These are phyloP conservation scores for Boletus vermiculosoides DNA, from an alignment of 768 basidiomycete genomes.

Conservation along the genomic window DNA sequence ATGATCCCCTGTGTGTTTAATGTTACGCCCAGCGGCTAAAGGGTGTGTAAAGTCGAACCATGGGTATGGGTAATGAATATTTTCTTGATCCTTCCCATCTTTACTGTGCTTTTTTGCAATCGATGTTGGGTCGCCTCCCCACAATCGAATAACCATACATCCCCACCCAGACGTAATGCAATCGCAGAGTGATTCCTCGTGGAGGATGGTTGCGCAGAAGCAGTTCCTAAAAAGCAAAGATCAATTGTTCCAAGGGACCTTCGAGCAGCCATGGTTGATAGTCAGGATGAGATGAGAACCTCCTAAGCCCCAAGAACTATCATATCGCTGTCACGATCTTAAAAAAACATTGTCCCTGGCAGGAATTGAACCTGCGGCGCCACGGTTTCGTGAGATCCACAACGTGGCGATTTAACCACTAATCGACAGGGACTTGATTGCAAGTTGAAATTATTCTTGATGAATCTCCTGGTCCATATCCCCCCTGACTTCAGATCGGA, in stretches of 20 bases:
- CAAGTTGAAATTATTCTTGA: background rate
- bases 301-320: background rate
- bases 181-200: constrained; percentile 78
- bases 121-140: constrained; percentile 83
- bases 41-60: constrained; percentile 42
- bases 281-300: background rate
- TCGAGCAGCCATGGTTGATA: constrained; percentile 18
- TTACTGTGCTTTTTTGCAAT: constrained; percentile 67
- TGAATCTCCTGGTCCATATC: background rate
- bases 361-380: constrained; percentile 40
- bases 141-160: constrained; percentile 85
- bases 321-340: too few species aligned
- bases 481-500: too few species aligned
- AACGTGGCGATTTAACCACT: constrained; percentile 45
- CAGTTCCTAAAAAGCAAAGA: constrained; percentile 77
- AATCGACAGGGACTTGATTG: constrained; percentile 38
- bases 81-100: constrained; percentile 76
- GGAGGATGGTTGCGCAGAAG: constrained; percentile 76
- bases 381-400: constrained; percentile 37
- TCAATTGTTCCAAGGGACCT: constrained; percentile 39
- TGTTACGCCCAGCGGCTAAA: background rate
- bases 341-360: constrained; percentile 32
- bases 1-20: constrained; percentile 62
- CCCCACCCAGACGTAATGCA: constrained; percentile 60
- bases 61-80: constrained; percentile 90